phyloP scores from a whole-genome alignment of 768 basidiomycete genomes.

The Coprinellus micaceus region DNA sequence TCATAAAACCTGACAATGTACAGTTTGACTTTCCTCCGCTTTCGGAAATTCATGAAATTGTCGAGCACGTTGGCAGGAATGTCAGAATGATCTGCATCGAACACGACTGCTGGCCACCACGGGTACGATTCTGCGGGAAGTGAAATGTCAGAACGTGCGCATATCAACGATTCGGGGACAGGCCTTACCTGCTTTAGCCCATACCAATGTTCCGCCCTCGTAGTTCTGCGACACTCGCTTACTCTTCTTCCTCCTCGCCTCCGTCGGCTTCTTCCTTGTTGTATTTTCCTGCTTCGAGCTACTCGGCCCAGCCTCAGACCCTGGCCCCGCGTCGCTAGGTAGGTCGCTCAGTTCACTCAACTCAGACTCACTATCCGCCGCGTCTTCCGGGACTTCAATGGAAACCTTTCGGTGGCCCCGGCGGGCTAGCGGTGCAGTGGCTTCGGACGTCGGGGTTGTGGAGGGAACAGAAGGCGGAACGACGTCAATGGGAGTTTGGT shows the following conservation, averaged over 20 bases:
- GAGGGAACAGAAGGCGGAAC: no score
- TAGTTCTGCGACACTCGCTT: slow-evolving; percentile 11
- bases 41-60: slow-evolving; percentile 26
- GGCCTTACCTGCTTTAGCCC: slow-evolving; percentile 71
- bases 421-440: no score
- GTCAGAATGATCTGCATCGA: slow-evolving; percentile 51
- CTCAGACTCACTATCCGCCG: slow-evolving; percentile 34
- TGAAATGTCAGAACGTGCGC: slow-evolving; percentile 6
- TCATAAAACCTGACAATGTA: slow-evolving; percentile 84
- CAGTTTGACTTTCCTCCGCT: slow-evolving; percentile 38
- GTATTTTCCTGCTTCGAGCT: slow-evolving; percentile 10
- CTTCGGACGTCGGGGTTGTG: no score
- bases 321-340: slow-evolving; percentile 21
- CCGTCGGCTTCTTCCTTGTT: slow-evolving; percentile 9
- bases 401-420: background rate
- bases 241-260: slow-evolving; percentile 12
- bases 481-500: no score
- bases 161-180: slow-evolving; percentile 5
- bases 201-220: slow-evolving; percentile 65
- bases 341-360: slow-evolving; percentile 44
- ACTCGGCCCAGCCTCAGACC: background rate
- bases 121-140: slow-evolving; percentile 61
- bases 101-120: slow-evolving; percentile 86
- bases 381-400: background rate
- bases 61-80: slow-evolving; percentile 47